These are phyloP conservation scores for Tripterygium wilfordii DNA, from an alignment of 177 flowering plant species.

Conservation along the genomic window DNA sequence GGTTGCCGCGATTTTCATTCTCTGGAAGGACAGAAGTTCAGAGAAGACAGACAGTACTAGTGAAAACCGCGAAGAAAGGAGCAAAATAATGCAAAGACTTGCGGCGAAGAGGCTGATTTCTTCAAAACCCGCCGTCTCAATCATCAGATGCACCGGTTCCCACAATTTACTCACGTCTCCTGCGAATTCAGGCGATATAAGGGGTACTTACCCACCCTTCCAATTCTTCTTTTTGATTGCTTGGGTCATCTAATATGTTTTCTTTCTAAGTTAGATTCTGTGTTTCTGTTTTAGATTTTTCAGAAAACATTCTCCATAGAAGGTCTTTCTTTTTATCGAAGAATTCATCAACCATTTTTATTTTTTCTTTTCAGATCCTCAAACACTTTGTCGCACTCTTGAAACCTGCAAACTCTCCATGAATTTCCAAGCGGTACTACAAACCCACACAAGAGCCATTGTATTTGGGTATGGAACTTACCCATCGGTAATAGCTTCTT, in stretches of 20 bases:
- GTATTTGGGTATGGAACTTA: constrained; percentile 40
- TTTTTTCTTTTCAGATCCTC: constrained; percentile 15
- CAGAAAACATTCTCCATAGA: no score
- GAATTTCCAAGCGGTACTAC: constrained; percentile 9
- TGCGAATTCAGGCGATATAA: background rate
- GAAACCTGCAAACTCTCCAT: constrained; percentile 12
- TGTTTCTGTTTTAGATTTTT: no score
- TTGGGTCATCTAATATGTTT: background rate
- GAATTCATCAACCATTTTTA: no score
- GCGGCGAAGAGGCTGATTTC: background rate
- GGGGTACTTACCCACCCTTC: background rate
- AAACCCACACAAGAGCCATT: constrained; percentile 32
- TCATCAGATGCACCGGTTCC: background rate
- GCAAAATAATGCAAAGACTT: background rate
- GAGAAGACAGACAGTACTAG: no score
- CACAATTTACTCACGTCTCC: background rate
- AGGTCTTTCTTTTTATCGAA: no score
- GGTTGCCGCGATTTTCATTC: background rate
- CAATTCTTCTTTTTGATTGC: background rate
- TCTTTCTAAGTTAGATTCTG: background rate
- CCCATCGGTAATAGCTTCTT: constrained; percentile 30
- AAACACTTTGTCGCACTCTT: constrained; percentile 7
- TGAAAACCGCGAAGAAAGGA: no score
- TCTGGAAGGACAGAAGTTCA: background rate
- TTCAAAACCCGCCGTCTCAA: background rate